Evolutionary conservation across 139 green algal genomes (phyloP).

Genomic region (Trebouxia sp.): DNA sequence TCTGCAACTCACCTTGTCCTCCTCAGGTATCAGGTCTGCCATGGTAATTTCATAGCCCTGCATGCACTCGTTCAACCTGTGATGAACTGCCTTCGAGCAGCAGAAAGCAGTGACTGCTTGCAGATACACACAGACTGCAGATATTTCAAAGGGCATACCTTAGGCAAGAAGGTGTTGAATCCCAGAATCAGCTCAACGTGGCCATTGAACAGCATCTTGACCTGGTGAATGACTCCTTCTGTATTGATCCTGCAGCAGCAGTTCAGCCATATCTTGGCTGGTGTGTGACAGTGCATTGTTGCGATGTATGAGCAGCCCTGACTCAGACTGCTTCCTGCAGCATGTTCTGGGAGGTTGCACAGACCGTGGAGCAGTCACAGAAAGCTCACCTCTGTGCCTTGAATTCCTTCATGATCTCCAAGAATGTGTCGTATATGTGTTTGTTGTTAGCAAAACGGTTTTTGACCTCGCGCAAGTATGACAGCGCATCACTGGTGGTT

Average conservation of each 20-base stretch:
- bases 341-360: no score
- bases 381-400: slow-evolving; percentile 90
- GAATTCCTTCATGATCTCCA: slow-evolving; percentile 99
- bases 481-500: slow-evolving; percentile 79
- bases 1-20: slow-evolving; percentile 26
- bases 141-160: slow-evolving; percentile 48
- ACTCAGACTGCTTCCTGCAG: neutral
- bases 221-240: slow-evolving; percentile 89
- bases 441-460: slow-evolving; percentile 53
- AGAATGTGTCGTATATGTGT: slow-evolving; percentile 79
- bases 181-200: slow-evolving; percentile 96
- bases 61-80: neutral
- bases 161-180: slow-evolving; percentile 99
- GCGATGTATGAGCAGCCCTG: neutral
- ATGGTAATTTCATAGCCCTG: slow-evolving; percentile 79
- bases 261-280: no score
- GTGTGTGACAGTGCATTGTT: neutral
- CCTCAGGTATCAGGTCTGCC: slow-evolving; percentile 24
- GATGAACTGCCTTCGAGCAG: neutral
- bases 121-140: neutral
- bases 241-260: slow-evolving; percentile 89
- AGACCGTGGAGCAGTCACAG: neutral
- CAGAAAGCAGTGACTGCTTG: neutral
- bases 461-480: slow-evolving; percentile 88
- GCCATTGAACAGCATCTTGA: slow-evolving; percentile 95